A percentile compares a stretch with the other conserved stretches of the same genome.
Conservation (phyloP, 495 filamentous ascomycete species). For the Sporormia fimetaria region DNA sequence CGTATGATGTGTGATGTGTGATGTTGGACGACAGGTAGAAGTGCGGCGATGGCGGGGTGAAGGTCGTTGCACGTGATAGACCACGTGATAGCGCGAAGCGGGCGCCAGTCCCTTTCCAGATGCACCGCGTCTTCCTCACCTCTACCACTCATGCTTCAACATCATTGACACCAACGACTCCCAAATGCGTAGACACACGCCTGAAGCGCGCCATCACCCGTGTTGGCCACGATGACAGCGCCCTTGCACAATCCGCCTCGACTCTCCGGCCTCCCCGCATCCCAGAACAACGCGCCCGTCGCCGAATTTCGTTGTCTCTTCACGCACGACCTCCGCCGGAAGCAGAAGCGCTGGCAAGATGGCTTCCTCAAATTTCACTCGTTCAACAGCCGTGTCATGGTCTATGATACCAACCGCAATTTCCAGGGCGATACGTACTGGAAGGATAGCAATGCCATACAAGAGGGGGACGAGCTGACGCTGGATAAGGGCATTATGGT, state of each 20-base stretch:
- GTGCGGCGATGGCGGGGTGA: too few relatives aligned
- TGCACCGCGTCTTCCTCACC: too few relatives aligned
- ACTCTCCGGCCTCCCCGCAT: slow-evolving; percentile 23
- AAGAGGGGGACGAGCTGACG: slow-evolving; percentile 70
- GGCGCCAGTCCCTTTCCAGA: too few relatives aligned
- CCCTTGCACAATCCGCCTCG: slow-evolving; percentile 27
- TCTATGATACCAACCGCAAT: slow-evolving; percentile 70
- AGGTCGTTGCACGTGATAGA: too few relatives aligned
- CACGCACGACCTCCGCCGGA: slow-evolving; percentile 70
- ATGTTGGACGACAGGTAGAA: too few relatives aligned
- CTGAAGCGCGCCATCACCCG: slow-evolving; percentile 7
- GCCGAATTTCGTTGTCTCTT: slow-evolving; percentile 75
- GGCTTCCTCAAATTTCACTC: slow-evolving; percentile 76
- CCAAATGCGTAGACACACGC: neutral
- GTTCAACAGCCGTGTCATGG: slow-evolving; percentile 87
- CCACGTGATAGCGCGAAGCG: too few relatives aligned
- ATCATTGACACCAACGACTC: too few relatives aligned
- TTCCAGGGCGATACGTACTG: slow-evolving; percentile 79
- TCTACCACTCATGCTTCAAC: too few relatives aligned
- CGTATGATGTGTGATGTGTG: too few relatives aligned
- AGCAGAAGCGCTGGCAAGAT: slow-evolving; percentile 90
- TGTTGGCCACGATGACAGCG: slow-evolving; percentile 35
- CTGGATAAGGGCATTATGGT: slow-evolving; percentile 66
- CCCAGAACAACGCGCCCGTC: slow-evolving; percentile 54
- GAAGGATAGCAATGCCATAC: slow-evolving; percentile 50